These are phyloP conservation scores for Mucuna pruriens DNA, from an alignment of 306 rosid species.

Conservation along the genomic window DNA sequence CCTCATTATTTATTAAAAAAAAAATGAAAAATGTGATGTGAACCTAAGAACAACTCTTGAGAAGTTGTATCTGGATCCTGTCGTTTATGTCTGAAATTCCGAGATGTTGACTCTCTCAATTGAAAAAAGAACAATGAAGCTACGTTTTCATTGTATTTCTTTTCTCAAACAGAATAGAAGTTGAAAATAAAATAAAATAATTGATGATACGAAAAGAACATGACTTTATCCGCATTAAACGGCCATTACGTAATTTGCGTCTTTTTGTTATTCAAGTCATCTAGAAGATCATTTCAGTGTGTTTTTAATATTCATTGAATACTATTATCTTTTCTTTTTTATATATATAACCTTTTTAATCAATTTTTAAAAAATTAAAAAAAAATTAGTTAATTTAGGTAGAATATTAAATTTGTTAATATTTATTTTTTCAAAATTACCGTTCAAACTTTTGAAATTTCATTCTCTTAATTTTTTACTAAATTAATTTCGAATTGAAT, in stretches of 20 bases:
- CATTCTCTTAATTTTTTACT: not conserved
- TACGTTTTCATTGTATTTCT: not conserved
- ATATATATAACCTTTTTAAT: not conserved
- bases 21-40: not conserved
- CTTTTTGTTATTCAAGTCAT: not conserved
- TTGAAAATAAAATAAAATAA: not conserved
- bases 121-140: not conserved
- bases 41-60: not conserved
- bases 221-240: not conserved
- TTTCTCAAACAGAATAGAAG: not conserved
- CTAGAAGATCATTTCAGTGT: not conserved
- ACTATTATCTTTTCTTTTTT: too few species aligned
- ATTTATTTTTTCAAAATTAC: not conserved
- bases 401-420: not conserved
- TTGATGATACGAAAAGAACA: not conserved
- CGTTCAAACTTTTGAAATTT: not conserved
- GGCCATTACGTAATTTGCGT: not conserved
- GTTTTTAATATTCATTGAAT: not conserved
- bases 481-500: not conserved
- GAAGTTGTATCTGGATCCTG: not conserved
- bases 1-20: too few species aligned
- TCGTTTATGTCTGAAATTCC: conserved; percentile 5
- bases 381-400: not conserved
- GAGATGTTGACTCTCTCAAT: not conserved
- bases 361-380: not conserved